Percentiles rank a stretch among this genome's conserved stretches.
phyloP scores from a whole-genome alignment of 2,329 filamentous ascomycete species.

The Camillea tinctor region DNA sequence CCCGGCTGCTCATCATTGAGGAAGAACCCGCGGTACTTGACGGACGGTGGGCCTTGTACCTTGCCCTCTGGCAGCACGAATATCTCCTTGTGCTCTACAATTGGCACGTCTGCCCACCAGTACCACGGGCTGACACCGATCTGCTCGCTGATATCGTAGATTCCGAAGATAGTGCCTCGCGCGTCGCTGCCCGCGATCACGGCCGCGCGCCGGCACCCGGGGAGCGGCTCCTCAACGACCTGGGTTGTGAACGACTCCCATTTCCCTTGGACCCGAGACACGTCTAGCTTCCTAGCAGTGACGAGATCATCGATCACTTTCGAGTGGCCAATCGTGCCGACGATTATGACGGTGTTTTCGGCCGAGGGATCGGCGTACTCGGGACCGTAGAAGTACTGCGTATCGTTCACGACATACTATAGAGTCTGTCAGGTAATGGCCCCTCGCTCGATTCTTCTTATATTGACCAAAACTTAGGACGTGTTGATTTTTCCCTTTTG shows the following conservation, averaged over 20 bases:
- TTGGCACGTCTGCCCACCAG: conserved; percentile 64
- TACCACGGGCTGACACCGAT: conserved; percentile 72
- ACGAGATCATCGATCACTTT: conserved; percentile 59
- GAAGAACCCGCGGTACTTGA: conserved; percentile 70
- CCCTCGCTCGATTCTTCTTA: background rate
- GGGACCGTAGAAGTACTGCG: conserved; percentile 45
- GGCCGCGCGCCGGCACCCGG: conserved; percentile 56
- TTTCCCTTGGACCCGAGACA: conserved; percentile 54
- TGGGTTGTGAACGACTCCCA: conserved; percentile 69
- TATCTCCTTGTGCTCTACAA: conserved; percentile 50
- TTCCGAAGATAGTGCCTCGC: conserved; percentile 59
- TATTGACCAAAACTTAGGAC: background rate
- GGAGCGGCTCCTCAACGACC: conserved; percentile 56
- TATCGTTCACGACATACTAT: conserved; percentile 43
- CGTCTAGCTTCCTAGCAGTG: conserved; percentile 54
- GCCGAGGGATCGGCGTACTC: conserved; percentile 41
- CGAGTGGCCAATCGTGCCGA: conserved; percentile 66
- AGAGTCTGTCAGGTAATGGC: background rate
- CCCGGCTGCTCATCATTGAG: conserved; percentile 70
- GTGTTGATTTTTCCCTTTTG: background rate
- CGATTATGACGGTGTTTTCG: conserved; percentile 60
- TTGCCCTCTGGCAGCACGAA: conserved; percentile 55
- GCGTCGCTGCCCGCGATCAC: conserved; percentile 67
- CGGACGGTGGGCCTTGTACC: conserved; percentile 57
- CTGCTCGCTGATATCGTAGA: conserved; percentile 71